Conservation (phyloP, 768 basidiomycete species). For the Auricularia cornea region DNA sequence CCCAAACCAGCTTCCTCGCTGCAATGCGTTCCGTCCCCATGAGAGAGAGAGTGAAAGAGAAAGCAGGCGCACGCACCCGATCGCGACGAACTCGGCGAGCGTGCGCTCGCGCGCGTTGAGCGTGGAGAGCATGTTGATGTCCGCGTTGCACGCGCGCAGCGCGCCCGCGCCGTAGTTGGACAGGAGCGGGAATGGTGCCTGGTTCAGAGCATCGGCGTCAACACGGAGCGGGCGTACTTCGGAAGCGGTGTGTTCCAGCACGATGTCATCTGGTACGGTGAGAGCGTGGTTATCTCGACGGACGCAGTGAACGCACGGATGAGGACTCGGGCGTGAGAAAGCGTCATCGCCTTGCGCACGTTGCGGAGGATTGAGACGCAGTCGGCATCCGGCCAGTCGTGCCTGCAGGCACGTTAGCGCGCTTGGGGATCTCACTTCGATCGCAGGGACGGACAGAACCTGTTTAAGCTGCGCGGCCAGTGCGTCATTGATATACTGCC, state of each 20-base stretch:
- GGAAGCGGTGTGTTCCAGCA: no score
- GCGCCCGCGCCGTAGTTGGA: slow-evolving; percentile 40
- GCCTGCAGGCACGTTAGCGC: no score
- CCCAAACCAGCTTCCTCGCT: slow-evolving; percentile 22
- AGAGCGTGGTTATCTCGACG: no score
- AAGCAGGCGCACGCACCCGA: slow-evolving; percentile 24
- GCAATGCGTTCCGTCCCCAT: not conserved
- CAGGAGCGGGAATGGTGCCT: slow-evolving; percentile 38
- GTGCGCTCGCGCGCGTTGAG: slow-evolving; percentile 38
- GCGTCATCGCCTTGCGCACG: not conserved
- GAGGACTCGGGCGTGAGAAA: no score
- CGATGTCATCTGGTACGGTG: no score
- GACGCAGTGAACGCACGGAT: no score
- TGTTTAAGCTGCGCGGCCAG: slow-evolving; percentile 23
- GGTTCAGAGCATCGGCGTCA: not conserved
- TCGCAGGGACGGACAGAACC: no score
- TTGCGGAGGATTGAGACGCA: not conserved
- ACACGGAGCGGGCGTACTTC: no score
- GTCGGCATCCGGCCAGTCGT: slow-evolving; percentile 27
- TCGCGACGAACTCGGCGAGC: slow-evolving; percentile 29
- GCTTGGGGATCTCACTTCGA: slow-evolving; percentile 8
- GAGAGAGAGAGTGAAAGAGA: not conserved
- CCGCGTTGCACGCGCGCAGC: slow-evolving; percentile 33
- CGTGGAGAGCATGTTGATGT: slow-evolving; percentile 39
- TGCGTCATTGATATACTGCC: no score